Conservation (phyloP, 306 rosid species). For the Fragaria ananassa region DNA sequence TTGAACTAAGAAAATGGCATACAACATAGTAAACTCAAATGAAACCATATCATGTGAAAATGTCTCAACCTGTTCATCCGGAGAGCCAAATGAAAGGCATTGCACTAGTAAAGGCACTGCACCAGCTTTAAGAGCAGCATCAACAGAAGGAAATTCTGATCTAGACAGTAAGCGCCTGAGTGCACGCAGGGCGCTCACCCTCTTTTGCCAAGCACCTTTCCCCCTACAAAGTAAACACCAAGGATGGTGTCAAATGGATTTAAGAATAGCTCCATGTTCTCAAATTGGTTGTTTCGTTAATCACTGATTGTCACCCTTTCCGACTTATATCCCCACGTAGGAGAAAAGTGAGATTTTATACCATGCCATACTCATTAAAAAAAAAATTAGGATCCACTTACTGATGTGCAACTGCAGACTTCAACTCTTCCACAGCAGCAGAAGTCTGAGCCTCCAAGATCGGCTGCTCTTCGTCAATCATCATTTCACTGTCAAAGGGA, state of each 20-base stretch:
- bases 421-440: constrained; percentile 68
- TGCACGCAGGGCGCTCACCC: constrained; percentile 71
- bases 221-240: constrained; percentile 59
- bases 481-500: constrained; percentile 55
- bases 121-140: constrained; percentile 79
- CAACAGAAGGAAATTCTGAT: constrained; percentile 89
- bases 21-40: constrained; percentile 3
- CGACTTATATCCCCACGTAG: not conserved
- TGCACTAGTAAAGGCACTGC: constrained; percentile 70
- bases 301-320: not conserved
- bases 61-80: constrained; percentile 80
- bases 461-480: constrained; percentile 69
- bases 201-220: constrained; percentile 79
- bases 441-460: constrained; percentile 79
- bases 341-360: not conserved
- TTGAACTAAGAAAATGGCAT: not conserved
- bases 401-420: constrained; percentile 64
- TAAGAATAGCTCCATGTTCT: not conserved
- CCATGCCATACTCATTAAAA: not conserved
- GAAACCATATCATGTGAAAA: constrained; percentile 6
- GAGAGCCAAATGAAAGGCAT: constrained; percentile 92
- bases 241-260: not conserved
- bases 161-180: constrained; percentile 76
- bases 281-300: not conserved
- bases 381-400: constrained; percentile 34